Evolutionary conservation across 108 stramenopile genomes (phyloP).

Genomic region (Craspedostauros australis): DNA sequence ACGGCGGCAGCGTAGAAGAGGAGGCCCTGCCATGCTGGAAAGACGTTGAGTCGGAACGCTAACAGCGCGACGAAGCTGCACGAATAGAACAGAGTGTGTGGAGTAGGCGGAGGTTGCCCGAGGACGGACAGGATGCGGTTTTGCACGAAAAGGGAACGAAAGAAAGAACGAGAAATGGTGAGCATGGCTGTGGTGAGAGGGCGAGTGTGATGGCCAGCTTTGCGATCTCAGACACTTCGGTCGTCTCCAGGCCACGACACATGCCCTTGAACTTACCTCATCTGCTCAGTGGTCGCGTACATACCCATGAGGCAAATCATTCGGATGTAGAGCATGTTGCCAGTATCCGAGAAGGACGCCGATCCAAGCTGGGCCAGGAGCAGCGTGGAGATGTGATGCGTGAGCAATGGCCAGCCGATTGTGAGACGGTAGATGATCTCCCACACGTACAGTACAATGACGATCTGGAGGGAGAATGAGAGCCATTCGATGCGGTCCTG

Average conservation of each 20-base stretch:
- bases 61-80: slow-evolving; percentile 1
- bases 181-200: no score
- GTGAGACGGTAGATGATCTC: slow-evolving; percentile 4
- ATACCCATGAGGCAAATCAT: not conserved
- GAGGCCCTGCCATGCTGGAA: not conserved
- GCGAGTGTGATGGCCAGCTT: no score
- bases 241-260: no score
- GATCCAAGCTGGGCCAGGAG: not conserved
- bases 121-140: no score
- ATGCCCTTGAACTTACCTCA: no score
- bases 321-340: slow-evolving; percentile 3
- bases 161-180: no score
- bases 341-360: not conserved
- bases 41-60: slow-evolving; percentile 4
- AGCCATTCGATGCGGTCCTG: no score
- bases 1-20: slow-evolving; percentile 1
- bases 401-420: slow-evolving; percentile 3
- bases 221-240: no score
- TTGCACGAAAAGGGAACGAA: no score
- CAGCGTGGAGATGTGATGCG: not conserved
- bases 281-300: slow-evolving; percentile 4
- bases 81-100: no score
- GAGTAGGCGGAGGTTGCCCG: no score
- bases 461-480: slow-evolving; percentile 1
- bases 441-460: slow-evolving; percentile 3